phyloP scores from a whole-genome alignment of 495 filamentous ascomycete species.

The Xylaria intraflava region DNA sequence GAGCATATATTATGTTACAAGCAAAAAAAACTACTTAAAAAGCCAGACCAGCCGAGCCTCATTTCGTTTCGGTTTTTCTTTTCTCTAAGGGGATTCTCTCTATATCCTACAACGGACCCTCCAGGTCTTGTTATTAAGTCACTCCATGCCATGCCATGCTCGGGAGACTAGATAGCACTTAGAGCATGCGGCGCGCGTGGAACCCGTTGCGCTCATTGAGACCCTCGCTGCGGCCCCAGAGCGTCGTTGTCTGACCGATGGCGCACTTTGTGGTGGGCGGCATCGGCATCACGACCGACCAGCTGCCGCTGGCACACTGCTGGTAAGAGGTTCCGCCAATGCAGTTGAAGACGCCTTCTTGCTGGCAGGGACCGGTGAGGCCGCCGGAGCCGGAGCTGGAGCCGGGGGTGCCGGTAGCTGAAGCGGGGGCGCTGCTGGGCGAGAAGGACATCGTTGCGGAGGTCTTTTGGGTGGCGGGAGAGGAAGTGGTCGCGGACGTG shows the following conservation, averaged over 20 bases:
- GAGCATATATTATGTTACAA: no score
- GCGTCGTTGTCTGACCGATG: slow-evolving; percentile 20
- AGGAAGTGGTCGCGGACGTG: neutral
- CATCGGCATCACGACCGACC: slow-evolving; percentile 21
- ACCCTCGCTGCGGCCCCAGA: slow-evolving; percentile 16
- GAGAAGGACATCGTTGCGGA: neutral
- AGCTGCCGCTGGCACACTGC: slow-evolving; percentile 25
- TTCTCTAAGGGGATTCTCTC: no score
- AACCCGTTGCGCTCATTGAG: neutral
- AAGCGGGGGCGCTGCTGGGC: neutral
- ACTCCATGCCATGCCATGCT: neutral
- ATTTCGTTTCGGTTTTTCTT: no score
- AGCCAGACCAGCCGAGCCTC: neutral
- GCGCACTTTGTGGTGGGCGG: slow-evolving; percentile 19
- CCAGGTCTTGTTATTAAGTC: neutral
- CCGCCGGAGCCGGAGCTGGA: neutral
- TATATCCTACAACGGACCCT: neutral
- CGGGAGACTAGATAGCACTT: neutral
- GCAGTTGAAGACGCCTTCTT: slow-evolving; percentile 29
- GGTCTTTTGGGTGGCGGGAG: neutral
- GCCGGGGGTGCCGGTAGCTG: neutral
- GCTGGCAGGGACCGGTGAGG: slow-evolving; percentile 22
- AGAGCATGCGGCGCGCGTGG: neutral
- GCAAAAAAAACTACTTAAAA: neutral
- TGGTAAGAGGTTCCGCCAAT: slow-evolving; percentile 28